Conservation (phyloP, 2,329 filamentous ascomycete genomes). For the Paecilomyces niveus region DNA sequence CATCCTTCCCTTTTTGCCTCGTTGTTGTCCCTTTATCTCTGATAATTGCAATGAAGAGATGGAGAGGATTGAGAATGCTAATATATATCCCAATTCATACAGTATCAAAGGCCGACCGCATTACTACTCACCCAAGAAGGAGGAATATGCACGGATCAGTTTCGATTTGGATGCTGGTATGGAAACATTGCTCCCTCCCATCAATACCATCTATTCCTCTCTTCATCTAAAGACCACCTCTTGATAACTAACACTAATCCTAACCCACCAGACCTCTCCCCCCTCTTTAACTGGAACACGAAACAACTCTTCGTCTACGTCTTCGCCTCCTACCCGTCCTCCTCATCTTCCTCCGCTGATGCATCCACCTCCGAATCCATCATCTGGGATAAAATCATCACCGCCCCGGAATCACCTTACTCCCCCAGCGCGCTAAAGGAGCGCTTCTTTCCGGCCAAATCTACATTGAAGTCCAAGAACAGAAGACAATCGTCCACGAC, state of each 20-base stretch:
- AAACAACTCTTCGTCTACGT: constrained; percentile 98
- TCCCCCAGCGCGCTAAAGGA: constrained; percentile 26
- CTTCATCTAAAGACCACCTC: too few species aligned
- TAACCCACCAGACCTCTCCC: constrained; percentile 60
- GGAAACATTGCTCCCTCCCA: neutral
- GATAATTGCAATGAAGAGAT: too few species aligned
- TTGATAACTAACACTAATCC: neutral
- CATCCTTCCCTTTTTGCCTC: neutral
- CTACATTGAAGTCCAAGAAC: neutral
- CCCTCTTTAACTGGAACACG: constrained; percentile 98
- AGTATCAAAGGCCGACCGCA: constrained; percentile 88
- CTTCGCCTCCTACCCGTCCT: constrained; percentile 59
- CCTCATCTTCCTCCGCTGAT: constrained; percentile 33
- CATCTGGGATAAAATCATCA: constrained; percentile 67
- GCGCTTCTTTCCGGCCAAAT: constrained; percentile 24
- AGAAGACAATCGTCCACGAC: constrained; percentile 4
- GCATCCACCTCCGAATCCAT: constrained; percentile 55
- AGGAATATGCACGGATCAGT: constrained; percentile 91
- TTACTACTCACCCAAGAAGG: constrained; percentile 86
- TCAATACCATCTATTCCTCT: too few species aligned
- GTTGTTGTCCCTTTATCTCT: too few species aligned
- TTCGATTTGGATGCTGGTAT: constrained; percentile 79
- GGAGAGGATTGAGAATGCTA: neutral
- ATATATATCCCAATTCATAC: constrained; percentile 5
- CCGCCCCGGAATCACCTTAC: constrained; percentile 5